phyloP scores from a whole-genome alignment of 164 flowering plant species.

The Magnolia changhungtana region DNA sequence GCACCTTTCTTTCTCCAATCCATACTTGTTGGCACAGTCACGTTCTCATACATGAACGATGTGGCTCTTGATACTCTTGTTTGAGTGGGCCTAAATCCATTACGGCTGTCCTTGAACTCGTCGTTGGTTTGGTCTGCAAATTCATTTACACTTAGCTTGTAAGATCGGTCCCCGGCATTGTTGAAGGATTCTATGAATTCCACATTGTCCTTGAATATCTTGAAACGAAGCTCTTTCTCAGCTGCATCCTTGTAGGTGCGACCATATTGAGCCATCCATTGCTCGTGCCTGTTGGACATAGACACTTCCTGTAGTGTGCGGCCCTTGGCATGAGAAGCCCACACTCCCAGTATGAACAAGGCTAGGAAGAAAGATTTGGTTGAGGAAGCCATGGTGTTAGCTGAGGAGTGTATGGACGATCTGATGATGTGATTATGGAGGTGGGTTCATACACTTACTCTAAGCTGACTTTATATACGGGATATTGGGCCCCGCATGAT shows the following conservation, averaged over 20 bases:
- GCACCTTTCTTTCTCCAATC: conserved; percentile 31
- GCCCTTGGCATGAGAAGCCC: conserved; percentile 15
- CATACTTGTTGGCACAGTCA: conserved; percentile 18
- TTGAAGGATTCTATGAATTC: conserved; percentile 6
- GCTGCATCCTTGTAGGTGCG: conserved; percentile 26
- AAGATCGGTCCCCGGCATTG: background rate
- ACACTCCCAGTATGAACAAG: conserved; percentile 12
- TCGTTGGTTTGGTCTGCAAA: conserved; percentile 40
- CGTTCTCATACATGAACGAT: conserved; percentile 28
- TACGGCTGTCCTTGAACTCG: conserved; percentile 26
- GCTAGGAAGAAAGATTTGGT: background rate
- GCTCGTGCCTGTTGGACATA: conserved; percentile 27
- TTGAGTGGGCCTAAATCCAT: background rate
- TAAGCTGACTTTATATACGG: too few relatives aligned
- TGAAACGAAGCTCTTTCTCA: conserved; percentile 33
- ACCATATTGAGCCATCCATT: conserved; percentile 39
- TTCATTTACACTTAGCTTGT: conserved; percentile 26
- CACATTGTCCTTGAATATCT: conserved; percentile 16
- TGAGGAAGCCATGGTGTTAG: background rate
- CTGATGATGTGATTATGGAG: background rate
- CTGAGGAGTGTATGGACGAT: background rate
- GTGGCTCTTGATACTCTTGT: background rate
- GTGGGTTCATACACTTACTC: background rate
- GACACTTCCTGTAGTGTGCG: conserved; percentile 20
- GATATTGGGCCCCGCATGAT: too few relatives aligned